A percentile compares a stretch with the other conserved stretches of the same genome.
phyloP scores from a whole-genome alignment of 2,329 filamentous ascomycete species.

The Nigrospora sphaerica region DNA sequence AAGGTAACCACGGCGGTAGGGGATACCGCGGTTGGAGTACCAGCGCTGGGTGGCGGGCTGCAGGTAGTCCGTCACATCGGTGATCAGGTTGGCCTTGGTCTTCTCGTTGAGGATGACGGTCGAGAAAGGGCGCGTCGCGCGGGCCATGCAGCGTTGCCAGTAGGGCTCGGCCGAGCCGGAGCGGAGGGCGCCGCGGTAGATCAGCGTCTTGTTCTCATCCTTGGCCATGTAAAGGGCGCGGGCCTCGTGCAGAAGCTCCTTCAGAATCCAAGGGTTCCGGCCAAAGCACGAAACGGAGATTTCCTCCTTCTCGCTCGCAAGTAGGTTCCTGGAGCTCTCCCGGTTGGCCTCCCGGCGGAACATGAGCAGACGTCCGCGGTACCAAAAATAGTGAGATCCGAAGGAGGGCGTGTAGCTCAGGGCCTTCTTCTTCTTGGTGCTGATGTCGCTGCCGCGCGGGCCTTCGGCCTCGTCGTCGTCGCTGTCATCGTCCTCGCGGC shows the following conservation, averaged over 20 bases:
- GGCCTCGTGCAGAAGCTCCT: conserved; percentile 54
- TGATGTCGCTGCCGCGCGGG: conserved; percentile 21
- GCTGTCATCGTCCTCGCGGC: conserved; percentile 35
- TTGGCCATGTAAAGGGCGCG: conserved; percentile 46
- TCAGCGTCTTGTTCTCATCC: conserved; percentile 56
- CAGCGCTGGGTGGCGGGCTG: conserved; percentile 59
- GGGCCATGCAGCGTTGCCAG: conserved; percentile 58
- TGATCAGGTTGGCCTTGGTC: conserved; percentile 51
- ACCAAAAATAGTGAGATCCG: conserved; percentile 64
- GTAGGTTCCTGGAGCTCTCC: conserved; percentile 30
- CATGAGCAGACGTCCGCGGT: conserved; percentile 48
- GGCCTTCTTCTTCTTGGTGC: conserved; percentile 37
- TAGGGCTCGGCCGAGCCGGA: conserved; percentile 32
- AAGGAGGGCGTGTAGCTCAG: conserved; percentile 60
- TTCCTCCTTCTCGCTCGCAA: conserved; percentile 47
- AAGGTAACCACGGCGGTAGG: conserved; percentile 77
- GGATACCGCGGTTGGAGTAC: conserved; percentile 79
- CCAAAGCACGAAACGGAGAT: conserved; percentile 56
- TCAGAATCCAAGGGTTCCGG: conserved; percentile 51
- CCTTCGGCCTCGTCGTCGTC: conserved; percentile 31
- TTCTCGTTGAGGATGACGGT: conserved; percentile 58
- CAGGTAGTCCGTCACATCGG: conserved; percentile 57
- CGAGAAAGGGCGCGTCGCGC: conserved; percentile 53
- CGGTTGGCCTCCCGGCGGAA: conserved; percentile 46
- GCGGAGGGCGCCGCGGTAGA: conserved; percentile 50